Evolutionary conservation across 129 eudicot genomes (phyloP), one percentile per base, ranked within the genome.

Genomic region (Pseudognaphalium luteoalbum): DNA sequence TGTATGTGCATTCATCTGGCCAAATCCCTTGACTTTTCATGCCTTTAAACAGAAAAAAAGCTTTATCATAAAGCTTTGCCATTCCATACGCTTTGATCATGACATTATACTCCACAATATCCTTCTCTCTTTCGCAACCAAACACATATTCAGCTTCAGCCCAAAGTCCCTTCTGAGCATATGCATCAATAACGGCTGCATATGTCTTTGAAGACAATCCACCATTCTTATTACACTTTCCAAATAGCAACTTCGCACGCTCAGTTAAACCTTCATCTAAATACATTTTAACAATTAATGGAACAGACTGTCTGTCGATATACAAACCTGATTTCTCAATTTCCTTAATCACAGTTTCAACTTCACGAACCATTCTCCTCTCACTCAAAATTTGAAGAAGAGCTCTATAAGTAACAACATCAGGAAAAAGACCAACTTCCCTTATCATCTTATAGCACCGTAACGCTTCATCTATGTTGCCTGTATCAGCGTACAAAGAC

Each of bases 1-100:
- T 93, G 74, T 90, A 93, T 7, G 96, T 93, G 85, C 94, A 90
- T 66, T 80, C 92, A 68, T 93, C 96, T 3, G 98, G 96, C 98
- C 96, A 86, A 16, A 82, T 88, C 73, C 96, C 96, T 42, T 78
- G 84, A 83, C 82, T 88, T 81, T 84, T 88, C 98, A 93, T 93
- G 33, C 88, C 82, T 84, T 83, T 88, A 65, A 90, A 90, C 72
- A 90, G 87, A 15, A 73, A 66, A 71, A 86, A 81, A 57, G 98
- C 98, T 86, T 85, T 85, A 73, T 90, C 97, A 54, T 85, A 85
- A 32, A 88, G 84, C 65, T 87, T 71, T 66, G 88, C 97, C 63
- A 79, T 87, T 12, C 98, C 98, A 72, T 88, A 93, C n/a, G 97
- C 97, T 80, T 93, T 93, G 66, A 90, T 85, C 96, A 93, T 85